Base-by-base conservation (phyloP, 805 yeast species). In the Monosporozyma siamensis region DNA sequence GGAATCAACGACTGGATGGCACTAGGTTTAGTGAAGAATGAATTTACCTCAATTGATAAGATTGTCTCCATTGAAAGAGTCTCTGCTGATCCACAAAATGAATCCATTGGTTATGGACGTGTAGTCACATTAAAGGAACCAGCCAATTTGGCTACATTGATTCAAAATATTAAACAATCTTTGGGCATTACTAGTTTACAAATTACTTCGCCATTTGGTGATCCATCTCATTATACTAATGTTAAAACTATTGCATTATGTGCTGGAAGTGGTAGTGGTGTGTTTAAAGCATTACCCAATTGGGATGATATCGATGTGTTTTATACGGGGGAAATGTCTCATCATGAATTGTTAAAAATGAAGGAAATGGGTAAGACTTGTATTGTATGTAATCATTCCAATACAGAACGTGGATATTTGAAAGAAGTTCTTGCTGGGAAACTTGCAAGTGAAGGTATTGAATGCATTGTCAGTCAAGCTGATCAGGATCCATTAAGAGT, bases 1-100 rank as follows among this genome's bases (percentile, higher is more conserved):
- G 98, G 98, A 18, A 96, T 92, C 48, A 92, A 92, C 52, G 97
- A 88, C 59, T 92, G 95, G 82, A 69, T 92, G 34, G 82, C 76
- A 1, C 77, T 74, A 30, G 84, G 85, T 2, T 63, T 82, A 5
- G 55, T 74, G 3, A 55, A 61, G 0, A 56, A 59, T 2, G 47
- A 48, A 14, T 34, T 34, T 12, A 26, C 43, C 6, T 17, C 43
- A 7, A 41, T 56, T 15, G 42, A 41, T 12, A 48, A 52, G 2
- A 52, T 35, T 29, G 49, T 38, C 4, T 44, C 63, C 8, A 55
- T 62, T 23, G 63, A 61, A 39, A 43, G 42, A 12, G 48, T 58
- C 1, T 41, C 32, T 9, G 39, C 46, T 18, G 72, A 22, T 4
- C 45, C 44, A 11, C 43, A 45, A n/a, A 51, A 50, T 22, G 57